These are phyloP conservation scores for Jackrogersella multiformis DNA, from an alignment of 495 filamentous ascomycete species.

Conservation along the genomic window DNA sequence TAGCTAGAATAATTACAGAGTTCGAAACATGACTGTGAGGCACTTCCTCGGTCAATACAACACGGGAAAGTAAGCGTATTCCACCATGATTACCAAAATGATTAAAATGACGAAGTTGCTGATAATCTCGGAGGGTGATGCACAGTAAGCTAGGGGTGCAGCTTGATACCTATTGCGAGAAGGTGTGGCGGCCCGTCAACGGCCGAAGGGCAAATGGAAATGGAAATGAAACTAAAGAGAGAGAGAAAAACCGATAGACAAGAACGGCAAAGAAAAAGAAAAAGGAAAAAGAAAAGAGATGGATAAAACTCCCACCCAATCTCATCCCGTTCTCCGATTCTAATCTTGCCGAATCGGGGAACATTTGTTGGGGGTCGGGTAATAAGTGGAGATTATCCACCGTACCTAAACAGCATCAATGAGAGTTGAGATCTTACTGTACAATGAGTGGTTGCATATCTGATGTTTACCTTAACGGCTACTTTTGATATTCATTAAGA, in stretches of 20 bases:
- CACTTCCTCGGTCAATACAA: constrained; percentile 21
- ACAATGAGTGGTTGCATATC: background rate
- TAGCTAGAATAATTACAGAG: background rate
- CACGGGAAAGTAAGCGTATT: constrained; percentile 30
- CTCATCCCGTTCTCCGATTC: constrained; percentile 6
- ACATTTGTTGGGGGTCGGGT: constrained; percentile 36
- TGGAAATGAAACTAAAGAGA: constrained; percentile 13
- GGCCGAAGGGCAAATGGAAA: constrained; percentile 12
- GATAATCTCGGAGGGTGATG: constrained; percentile 24
- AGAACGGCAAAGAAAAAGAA: background rate
- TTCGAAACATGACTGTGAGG: background rate
- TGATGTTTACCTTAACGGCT: background rate
- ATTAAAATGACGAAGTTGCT: constrained; percentile 26
- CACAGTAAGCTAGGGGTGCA: constrained; percentile 35
- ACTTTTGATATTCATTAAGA: background rate
- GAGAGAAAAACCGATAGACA: background rate
- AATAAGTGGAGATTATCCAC: constrained; percentile 32
- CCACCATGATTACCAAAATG: constrained; percentile 19
- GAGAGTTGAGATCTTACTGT: constrained; percentile 24
- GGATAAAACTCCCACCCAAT: constrained; percentile 22
- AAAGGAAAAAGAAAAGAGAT: constrained; percentile 18
- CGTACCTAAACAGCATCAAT: background rate
- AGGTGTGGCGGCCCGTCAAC: constrained; percentile 14
- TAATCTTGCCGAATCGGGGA: constrained; percentile 30
- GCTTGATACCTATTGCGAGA: background rate